A percentile compares a stretch with the other conserved stretches of the same genome.
Evolutionary conservation across 163 green algal genomes (phyloP).

Genomic region (Scenedesmus sp.): DNA sequence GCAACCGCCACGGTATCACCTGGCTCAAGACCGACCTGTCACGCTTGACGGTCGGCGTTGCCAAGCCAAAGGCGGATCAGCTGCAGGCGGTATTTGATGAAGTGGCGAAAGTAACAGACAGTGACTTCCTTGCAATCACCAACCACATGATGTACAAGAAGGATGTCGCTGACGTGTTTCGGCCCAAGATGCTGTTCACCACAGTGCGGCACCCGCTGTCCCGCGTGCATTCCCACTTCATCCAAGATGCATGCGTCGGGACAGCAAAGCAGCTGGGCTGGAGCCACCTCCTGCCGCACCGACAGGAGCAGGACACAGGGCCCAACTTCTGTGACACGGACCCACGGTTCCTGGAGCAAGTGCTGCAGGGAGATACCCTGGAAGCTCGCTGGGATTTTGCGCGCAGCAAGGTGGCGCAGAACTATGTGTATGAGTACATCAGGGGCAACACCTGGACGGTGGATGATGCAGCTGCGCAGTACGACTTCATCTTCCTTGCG

Average conservation of each 20-base stretch:
- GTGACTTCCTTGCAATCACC: background rate
- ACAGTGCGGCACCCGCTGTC: slow-evolving; percentile 12
- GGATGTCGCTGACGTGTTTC: background rate
- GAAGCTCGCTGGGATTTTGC: background rate
- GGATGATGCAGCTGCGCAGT: background rate
- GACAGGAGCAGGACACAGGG: background rate
- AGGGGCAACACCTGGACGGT: background rate
- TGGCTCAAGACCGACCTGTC: background rate
- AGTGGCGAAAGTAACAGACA: slow-evolving; percentile 4
- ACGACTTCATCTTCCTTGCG: slow-evolving; percentile 31
- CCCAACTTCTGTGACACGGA: background rate
- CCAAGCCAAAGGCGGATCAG: background rate
- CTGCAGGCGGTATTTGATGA: background rate
- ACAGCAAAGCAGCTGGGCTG: slow-evolving; percentile 15
- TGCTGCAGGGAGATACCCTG: background rate
- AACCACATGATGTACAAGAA: slow-evolving; percentile 12
- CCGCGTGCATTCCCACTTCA: background rate
- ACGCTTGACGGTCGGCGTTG: background rate
- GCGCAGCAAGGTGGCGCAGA: background rate
- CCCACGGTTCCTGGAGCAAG: background rate
- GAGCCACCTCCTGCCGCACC: background rate
- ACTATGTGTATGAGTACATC: slow-evolving; percentile 11
- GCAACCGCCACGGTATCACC: background rate
- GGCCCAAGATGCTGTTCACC: background rate
- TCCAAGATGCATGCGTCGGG: background rate